Conservation (phyloP, 306 rosid genomes). For the Quercus rubra region DNA sequence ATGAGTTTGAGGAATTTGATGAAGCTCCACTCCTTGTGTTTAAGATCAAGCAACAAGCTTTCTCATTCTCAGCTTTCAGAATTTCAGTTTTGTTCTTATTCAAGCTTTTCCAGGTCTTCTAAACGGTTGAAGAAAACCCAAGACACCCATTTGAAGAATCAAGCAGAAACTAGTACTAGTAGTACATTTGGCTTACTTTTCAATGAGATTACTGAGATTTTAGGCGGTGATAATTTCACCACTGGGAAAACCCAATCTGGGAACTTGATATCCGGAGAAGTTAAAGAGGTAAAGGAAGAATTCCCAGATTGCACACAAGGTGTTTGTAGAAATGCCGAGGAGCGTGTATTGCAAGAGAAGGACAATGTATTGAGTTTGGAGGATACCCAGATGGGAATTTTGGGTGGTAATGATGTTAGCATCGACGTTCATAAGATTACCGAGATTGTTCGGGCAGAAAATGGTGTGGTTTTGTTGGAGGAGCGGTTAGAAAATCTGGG, state of each 20-base stretch:
- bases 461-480: conserved; percentile 45
- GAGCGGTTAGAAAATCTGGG: conserved; percentile 47
- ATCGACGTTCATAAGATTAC: conserved; percentile 52
- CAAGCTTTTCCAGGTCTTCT: conserved; percentile 10
- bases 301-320: conserved; percentile 12
- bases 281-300: conserved; percentile 10
- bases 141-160: conserved; percentile 7
- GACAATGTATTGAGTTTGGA: conserved; percentile 10
- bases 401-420: conserved; percentile 49
- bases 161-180: conserved; percentile 6
- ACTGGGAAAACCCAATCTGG: conserved; percentile 32
- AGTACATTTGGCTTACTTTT: conserved; percentile 35
- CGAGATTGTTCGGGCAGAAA: conserved; percentile 38
- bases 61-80: conserved; percentile 13
- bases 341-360: conserved; percentile 23
- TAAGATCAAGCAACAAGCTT: conserved; percentile 5
- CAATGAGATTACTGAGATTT: conserved; percentile 60
- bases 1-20: conserved; percentile 36
- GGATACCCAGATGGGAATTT: conserved; percentile 27
- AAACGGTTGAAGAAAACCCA: conserved; percentile 1
- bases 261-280: conserved; percentile 24
- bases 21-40: conserved; percentile 8
- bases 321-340: conserved; percentile 52
- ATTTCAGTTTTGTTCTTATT: conserved; percentile 14
- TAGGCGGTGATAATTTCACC: conserved; percentile 43